Evolutionary conservation across 2,329 filamentous ascomycete species (phyloP).

Genomic region (Fusarium sp.): DNA sequence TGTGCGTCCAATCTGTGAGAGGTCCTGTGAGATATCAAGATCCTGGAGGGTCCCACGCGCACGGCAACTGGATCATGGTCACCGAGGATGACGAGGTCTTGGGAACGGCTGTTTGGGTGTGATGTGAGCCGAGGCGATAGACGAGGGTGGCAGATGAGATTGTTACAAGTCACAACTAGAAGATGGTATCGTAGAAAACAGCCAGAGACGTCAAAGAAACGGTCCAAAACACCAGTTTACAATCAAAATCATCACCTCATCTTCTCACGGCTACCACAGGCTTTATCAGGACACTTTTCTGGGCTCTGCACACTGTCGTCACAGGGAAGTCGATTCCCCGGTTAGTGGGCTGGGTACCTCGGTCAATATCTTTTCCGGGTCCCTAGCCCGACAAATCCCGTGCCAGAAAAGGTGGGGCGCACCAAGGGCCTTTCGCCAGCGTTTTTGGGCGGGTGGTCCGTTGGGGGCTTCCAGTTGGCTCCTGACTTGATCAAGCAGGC

Average conservation of each 20-base stretch:
- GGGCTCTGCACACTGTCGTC: constrained; percentile 31
- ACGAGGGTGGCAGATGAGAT: neutral
- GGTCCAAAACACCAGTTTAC: neutral
- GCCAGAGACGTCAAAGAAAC: neutral
- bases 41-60: constrained; percentile 1
- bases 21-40: constrained; percentile 13
- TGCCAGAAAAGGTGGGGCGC: constrained; percentile 33
- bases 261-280: constrained; percentile 20
- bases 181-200: neutral
- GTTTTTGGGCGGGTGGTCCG: constrained; percentile 23
- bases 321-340: constrained; percentile 3
- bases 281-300: constrained; percentile 7
- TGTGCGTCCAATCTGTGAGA: constrained; percentile 4
- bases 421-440: neutral
- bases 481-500: constrained; percentile 34
- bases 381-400: constrained; percentile 45
- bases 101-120: constrained; percentile 22
- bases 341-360: constrained; percentile 18
- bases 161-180: neutral
- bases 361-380: constrained; percentile 38
- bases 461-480: constrained; percentile 22
- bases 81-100: constrained; percentile 33
- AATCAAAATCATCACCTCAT: neutral
- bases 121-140: constrained; percentile 4
- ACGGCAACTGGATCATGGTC: constrained; percentile 29